Evolutionary conservation across 1,139 yeast species (phyloP), one percentile per base, ranked within the genome.

Genomic region (Barnettozyma hawaiiensis): DNA sequence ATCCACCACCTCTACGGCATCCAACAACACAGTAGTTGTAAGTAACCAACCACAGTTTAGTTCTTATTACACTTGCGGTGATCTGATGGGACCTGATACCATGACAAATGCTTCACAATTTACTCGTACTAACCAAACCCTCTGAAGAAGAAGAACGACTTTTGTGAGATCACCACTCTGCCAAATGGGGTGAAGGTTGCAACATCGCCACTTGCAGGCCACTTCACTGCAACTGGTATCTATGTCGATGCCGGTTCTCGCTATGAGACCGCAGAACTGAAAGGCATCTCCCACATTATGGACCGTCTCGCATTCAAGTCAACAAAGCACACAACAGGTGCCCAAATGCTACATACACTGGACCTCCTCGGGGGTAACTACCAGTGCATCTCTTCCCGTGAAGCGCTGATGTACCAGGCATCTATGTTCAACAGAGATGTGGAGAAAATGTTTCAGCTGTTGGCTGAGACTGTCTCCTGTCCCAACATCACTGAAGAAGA

Each of bases 381-480:
- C 63, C 90, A 87, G 79, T 85, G 96, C 59, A 83, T 96, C 1
- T 86, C 96, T 1, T 86, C 95, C 23, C 73, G 98, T 58, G 98
- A 92, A 61, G 77, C 94, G 5, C 75, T 92, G 69, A 78, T 92
- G 67, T 92, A 92, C 62, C 97, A 92, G 63, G 95, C 97, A 2
- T 82, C 96, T 2, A 96, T 89, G 1, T 92, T 92, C 70, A 89
- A 90, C 60, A 65, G 75, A 42, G 96, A 90, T 59, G 81, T 84
- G n/a, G 94, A 80, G 36, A 69, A 71, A 51, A 89, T 94, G 96
- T 78, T 86, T 53, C 76, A 75, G 36, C 69, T 87, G 41, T 70
- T 92, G 54, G 69, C 87, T n/a, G 94, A 89, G 53, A 86, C 97
- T 0, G 81, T 90, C 9, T 67, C 81, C 19, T 69, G 69, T 45